A percentile compares a stretch with the other conserved stretches of the same genome.
Conservation (phyloP, 2,329 filamentous ascomycete genomes). For the Venturia oleaginea region DNA sequence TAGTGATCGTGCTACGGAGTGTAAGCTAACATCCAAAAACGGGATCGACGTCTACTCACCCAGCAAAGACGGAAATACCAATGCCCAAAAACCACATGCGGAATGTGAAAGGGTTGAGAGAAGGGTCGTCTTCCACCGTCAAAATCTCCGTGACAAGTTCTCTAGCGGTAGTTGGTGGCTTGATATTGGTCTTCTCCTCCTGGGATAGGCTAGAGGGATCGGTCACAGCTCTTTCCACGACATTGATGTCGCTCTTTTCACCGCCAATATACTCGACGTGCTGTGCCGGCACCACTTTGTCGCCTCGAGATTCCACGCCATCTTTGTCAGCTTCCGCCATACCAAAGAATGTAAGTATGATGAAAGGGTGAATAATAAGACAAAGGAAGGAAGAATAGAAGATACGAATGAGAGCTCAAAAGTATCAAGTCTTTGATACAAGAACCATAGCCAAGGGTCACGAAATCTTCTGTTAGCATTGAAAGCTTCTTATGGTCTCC, state of each 20-base stretch:
- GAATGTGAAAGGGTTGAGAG: conserved; percentile 12
- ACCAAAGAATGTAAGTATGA: neutral
- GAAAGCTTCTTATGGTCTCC: neutral
- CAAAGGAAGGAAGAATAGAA: neutral
- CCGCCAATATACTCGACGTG: neutral
- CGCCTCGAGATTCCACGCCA: neutral
- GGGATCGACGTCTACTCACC: conserved; percentile 20
- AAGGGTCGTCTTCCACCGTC: conserved; percentile 13
- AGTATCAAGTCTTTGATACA: neutral
- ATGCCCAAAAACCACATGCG: conserved; percentile 15
- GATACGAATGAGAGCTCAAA: neutral
- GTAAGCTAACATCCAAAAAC: neutral
- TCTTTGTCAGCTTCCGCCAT: neutral
- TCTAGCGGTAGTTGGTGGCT: conserved; percentile 9
- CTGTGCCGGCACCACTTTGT: neutral
- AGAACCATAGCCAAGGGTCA: neutral
- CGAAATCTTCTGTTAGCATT: neutral
- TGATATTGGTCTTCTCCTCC: neutral
- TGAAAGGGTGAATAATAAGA: neutral
- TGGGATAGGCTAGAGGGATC: neutral
- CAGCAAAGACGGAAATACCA: conserved; percentile 21
- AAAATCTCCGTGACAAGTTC: conserved; percentile 12
- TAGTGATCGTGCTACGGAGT: conserved; percentile 6
- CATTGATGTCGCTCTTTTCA: neutral
- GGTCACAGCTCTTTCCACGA: neutral